Evolutionary conservation across 208 protist species (phyloP), one percentile per base, ranked within the genome.

Genomic region (Trypanosoma grayi): DNA sequence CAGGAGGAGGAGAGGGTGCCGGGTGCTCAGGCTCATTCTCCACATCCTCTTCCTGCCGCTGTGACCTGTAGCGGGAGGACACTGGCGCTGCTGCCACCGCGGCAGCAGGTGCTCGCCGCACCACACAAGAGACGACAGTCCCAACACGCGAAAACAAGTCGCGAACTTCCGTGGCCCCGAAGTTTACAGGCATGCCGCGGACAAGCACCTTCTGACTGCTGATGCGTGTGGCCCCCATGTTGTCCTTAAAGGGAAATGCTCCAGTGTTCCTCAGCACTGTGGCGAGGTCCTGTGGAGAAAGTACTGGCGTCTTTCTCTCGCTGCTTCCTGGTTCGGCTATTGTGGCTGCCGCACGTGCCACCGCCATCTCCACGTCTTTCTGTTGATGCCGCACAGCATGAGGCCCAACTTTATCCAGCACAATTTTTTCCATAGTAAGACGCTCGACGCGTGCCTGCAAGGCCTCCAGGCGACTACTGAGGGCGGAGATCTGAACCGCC

Each of bases 141-240:
- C 58, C 69, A 2, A 53, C 64, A 50, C 66, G 62, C 13, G 71
- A 70, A 64, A 79, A 87, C 11, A 85, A 31, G 46, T 85, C 73
- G 0, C 80, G 80, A 57, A 91, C 76, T 41, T 85, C 84, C 3
- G 73, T 50, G 3, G 84, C 80, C 6, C 84, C 79, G 44, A 82
- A 60, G 62, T 79, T 87, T 39, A 73, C 60, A 20, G 84, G 84
- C 4, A 91, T 52, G 52, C 82, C 75, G 58, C 76, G 79, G 37
- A 91, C 41, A 6, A 73, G 40, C 22, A 91, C 67, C 20, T 55
- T 56, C 57, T 87, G 71, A 46, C 84, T 78, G 18, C 66, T 47
- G 9, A 83, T 60, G 16, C 78, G 75, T 18, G 71, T 76, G 3
- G 55, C 65, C 11, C 84, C 84, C 7, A 69, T 44, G 20, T 62